Conservation (phyloP, 768 basidiomycete species). For the Trichaptum fuscoviolaceum region DNA sequence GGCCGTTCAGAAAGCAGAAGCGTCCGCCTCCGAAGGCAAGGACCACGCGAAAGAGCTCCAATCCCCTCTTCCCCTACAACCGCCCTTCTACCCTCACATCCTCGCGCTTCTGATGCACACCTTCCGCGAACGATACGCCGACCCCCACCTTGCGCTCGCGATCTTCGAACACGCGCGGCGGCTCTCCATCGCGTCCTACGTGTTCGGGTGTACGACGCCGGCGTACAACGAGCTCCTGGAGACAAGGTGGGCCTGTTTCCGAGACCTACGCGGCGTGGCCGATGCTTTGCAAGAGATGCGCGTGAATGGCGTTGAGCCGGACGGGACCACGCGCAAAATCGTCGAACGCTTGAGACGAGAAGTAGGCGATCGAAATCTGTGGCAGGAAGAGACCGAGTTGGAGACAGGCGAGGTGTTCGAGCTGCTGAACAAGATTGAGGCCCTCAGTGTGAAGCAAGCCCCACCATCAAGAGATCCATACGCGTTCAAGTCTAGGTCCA, state of each 20-base stretch:
- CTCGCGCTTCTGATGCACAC: conserved; percentile 72
- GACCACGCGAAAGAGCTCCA: conserved; percentile 10
- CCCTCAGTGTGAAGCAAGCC: conserved; percentile 24
- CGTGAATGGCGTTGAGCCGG: conserved; percentile 66
- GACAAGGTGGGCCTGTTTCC: conserved; percentile 80
- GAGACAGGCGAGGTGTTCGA: conserved; percentile 47
- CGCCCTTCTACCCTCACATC: conserved; percentile 66
- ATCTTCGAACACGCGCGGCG: conserved; percentile 78
- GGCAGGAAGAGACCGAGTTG: conserved; percentile 43
- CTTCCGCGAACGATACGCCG: conserved; percentile 71
- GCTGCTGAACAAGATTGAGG: conserved; percentile 49
- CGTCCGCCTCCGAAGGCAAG: conserved; percentile 5
- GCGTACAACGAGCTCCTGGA: conserved; percentile 86
- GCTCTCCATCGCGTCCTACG: conserved; percentile 74
- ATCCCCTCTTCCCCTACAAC: conserved; percentile 40
- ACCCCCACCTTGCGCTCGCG: conserved; percentile 77
- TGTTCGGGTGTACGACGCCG: conserved; percentile 82
- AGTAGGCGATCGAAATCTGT: conserved; percentile 48
- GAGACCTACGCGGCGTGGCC: conserved; percentile 73
- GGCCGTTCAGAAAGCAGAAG: conserved; percentile 26
- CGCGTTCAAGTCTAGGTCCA: background rate
- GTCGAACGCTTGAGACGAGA: conserved; percentile 62
- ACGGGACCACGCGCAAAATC: conserved; percentile 54
- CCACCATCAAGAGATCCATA: background rate
- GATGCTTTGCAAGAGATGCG: conserved; percentile 77